A percentile compares a stretch with the other conserved stretches of the same genome.
Conservation (phyloP, 2,329 filamentous ascomycete genomes). For the Sporothrix inflata region DNA sequence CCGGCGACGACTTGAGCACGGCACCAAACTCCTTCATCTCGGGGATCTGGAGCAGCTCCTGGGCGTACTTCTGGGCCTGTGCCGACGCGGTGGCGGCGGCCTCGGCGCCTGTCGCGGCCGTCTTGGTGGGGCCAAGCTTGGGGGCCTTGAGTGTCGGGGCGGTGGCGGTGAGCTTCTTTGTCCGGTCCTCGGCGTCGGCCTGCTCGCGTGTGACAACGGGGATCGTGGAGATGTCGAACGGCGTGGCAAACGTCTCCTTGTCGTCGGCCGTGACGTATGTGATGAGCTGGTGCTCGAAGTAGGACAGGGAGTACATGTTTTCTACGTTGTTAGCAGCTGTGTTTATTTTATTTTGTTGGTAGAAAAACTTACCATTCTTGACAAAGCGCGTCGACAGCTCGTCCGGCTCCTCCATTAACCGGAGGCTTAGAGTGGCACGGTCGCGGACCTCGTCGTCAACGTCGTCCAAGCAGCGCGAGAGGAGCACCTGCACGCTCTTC, state of each 20-base stretch:
- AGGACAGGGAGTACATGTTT: slow-evolving; percentile 91
- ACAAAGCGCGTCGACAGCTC: slow-evolving; percentile 85
- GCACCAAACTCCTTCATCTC: slow-evolving; percentile 88
- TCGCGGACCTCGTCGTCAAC: slow-evolving; percentile 97
- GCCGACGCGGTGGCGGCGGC: slow-evolving; percentile 76
- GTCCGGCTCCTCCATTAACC: slow-evolving; percentile 90
- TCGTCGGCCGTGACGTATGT: slow-evolving; percentile 96
- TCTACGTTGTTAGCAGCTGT: slow-evolving; percentile 54
- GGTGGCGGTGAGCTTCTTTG: slow-evolving; percentile 93
- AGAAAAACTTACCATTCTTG: slow-evolving; percentile 72
- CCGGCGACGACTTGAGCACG: slow-evolving; percentile 85
- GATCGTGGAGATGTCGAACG: slow-evolving; percentile 90
- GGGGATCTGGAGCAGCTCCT: slow-evolving; percentile 84
- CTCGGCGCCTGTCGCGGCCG: slow-evolving; percentile 67
- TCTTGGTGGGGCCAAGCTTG: slow-evolving; percentile 75
- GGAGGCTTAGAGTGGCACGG: slow-evolving; percentile 87
- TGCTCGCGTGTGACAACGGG: slow-evolving; percentile 95
- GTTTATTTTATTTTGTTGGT: not conserved
- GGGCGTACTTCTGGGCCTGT: slow-evolving; percentile 83
- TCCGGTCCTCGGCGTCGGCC: slow-evolving; percentile 92
- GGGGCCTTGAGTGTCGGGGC: slow-evolving; percentile 94
- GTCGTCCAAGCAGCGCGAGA: slow-evolving; percentile 92
- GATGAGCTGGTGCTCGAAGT: slow-evolving; percentile 95
- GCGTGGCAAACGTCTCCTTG: slow-evolving; percentile 77
- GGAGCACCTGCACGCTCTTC: slow-evolving; percentile 88